Conservation (phyloP, 1,284 basidiomycete species). For the Abortiporus biennis region DNA sequence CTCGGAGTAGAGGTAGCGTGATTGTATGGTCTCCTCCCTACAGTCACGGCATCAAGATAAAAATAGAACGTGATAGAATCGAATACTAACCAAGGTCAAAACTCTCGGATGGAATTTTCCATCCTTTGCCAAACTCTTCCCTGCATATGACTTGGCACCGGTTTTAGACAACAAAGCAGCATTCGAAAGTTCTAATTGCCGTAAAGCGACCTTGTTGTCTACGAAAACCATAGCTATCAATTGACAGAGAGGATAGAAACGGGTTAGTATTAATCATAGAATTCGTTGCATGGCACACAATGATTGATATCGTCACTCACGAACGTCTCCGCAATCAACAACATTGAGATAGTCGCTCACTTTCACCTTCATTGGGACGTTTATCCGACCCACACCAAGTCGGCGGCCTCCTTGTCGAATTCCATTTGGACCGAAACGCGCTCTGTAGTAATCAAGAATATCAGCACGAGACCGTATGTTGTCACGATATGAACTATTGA, state of each 20-base stretch:
- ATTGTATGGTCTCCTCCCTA: constrained; percentile 36
- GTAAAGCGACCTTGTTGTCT: constrained; percentile 30
- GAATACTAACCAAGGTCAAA: constrained; percentile 24
- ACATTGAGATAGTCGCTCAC: constrained; percentile 24
- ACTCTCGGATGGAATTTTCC: constrained; percentile 31
- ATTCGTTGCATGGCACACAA: no score
- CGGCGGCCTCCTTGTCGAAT: constrained; percentile 30
- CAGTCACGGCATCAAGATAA: not conserved
- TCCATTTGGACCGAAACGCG: constrained; percentile 32
- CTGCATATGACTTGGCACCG: constrained; percentile 17
- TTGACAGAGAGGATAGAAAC: not conserved
- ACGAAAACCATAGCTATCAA: constrained; percentile 24
- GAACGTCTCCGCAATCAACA: constrained; percentile 32
- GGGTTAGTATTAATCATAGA: not conserved
- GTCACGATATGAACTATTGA: not conserved
- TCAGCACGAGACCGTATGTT: not conserved
- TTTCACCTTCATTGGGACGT: constrained; percentile 25
- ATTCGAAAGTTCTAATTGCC: constrained; percentile 29
- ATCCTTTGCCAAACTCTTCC: constrained; percentile 26
- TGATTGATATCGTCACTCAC: constrained; percentile 16
- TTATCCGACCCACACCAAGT: constrained; percentile 23
- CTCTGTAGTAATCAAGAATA: constrained; percentile 11
- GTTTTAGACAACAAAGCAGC: constrained; percentile 19
- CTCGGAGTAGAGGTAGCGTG: constrained; percentile 31
- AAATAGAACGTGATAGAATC: not conserved